A percentile compares a stretch with the other conserved stretches of the same genome.
phyloP scores from a whole-genome alignment of 192 early-diverging fungal genomes.

The Entomortierella lignicola region DNA sequence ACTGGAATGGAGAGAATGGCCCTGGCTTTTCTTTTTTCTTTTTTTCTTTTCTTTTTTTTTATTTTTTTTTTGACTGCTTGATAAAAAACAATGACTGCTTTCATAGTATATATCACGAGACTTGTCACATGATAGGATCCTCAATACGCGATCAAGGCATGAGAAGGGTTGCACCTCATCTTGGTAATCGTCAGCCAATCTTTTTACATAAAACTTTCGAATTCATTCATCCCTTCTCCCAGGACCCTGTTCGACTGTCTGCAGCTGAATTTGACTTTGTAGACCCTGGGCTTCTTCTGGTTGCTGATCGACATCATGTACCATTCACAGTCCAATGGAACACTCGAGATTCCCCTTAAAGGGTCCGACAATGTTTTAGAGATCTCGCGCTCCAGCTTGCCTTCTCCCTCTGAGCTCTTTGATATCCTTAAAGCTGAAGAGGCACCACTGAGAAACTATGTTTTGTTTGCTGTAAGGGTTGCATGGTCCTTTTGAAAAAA shows the following conservation, averaged over 20 bases:
- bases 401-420: conserved; percentile 71
- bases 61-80: too few relatives aligned
- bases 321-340: conserved; percentile 15
- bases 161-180: too few relatives aligned
- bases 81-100: too few relatives aligned
- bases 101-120: too few relatives aligned
- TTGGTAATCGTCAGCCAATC: too few relatives aligned
- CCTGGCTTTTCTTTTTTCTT: conserved; percentile 3
- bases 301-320: conserved; percentile 22
- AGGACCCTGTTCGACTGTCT: background rate
- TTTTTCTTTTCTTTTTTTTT: background rate
- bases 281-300: background rate
- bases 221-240: too few relatives aligned
- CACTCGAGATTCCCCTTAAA: conserved; percentile 71
- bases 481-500: background rate
- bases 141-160: too few relatives aligned
- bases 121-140: background rate
- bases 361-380: conserved; percentile 77
- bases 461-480: conserved; percentile 73
- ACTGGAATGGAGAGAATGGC: background rate
- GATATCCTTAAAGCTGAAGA: conserved; percentile 77
- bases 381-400: conserved; percentile 72
- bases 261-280: background rate
- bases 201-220: too few relatives aligned
- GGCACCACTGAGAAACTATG: conserved; percentile 70